Evolutionary conservation across 768 basidiomycete genomes (phyloP).

Genomic region (Leccinum imitatum): DNA sequence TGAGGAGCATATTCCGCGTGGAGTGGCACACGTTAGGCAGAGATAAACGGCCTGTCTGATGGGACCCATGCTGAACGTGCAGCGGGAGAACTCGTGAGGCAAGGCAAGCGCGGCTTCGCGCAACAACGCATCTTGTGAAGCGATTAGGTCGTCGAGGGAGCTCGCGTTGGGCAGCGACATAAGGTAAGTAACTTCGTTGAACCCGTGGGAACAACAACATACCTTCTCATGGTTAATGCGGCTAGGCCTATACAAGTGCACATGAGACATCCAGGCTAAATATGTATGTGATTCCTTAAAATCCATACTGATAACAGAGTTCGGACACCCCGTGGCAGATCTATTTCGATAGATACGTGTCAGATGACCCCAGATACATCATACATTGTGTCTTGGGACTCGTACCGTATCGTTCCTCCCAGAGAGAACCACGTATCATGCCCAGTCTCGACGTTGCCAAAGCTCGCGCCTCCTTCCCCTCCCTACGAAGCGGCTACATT

Average conservation of each 20-base stretch:
- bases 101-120: conserved; percentile 49
- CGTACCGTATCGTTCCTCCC: neutral
- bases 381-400: neutral
- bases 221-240: too few species aligned
- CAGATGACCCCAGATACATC: too few species aligned
- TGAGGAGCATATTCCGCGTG: conserved; percentile 74
- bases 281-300: too few species aligned
- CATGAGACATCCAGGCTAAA: too few species aligned
- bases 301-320: too few species aligned
- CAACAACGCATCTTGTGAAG: conserved; percentile 31
- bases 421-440: conserved; percentile 11
- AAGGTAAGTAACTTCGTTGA: too few species aligned
- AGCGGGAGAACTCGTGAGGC: conserved; percentile 61
- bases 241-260: conserved; percentile 18
- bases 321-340: too few species aligned
- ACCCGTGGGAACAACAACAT: too few species aligned
- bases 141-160: conserved; percentile 30
- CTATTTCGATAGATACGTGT: too few species aligned
- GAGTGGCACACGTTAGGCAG: conserved; percentile 68
- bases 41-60: conserved; percentile 81
- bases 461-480: conserved; percentile 62
- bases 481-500: conserved; percentile 56
- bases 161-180: neutral
- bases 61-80: conserved; percentile 58
- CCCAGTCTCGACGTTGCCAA: conserved; percentile 43